Conservation (phyloP, 192 early-diverging fungal species). For the Funneliformis mosseae region DNA sequence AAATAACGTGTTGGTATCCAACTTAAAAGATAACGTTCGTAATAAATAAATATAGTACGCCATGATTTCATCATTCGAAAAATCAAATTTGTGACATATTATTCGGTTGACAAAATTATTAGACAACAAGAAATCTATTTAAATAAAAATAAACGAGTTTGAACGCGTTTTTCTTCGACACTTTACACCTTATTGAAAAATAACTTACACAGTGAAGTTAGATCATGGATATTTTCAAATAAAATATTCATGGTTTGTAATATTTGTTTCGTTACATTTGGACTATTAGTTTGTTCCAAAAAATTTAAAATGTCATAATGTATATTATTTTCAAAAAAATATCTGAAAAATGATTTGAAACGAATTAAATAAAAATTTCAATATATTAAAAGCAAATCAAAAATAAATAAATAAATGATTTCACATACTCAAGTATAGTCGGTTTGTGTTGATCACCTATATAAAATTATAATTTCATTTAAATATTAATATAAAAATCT, state of each 20-base stretch:
- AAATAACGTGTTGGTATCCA: conserved; percentile 61
- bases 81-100: conserved; percentile 58
- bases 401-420: not conserved
- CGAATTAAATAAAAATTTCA: not conserved
- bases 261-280: conserved; percentile 44
- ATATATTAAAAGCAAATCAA: not conserved
- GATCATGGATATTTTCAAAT: conserved; percentile 52
- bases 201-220: conserved; percentile 48
- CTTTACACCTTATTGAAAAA: not conserved
- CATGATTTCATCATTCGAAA: conserved; percentile 69
- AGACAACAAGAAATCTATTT: conserved; percentile 63
- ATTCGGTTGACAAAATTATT: conserved; percentile 77
- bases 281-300: conserved; percentile 35
- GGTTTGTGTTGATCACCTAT: conserved; percentile 19
- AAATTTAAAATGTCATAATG: conserved; percentile 44
- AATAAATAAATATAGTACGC: conserved; percentile 71
- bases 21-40: conserved; percentile 68
- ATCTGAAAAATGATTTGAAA: conserved; percentile 21
- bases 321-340: conserved; percentile 46
- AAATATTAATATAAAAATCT: not conserved
- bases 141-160: not conserved
- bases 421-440: conserved; percentile 13
- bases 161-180: not conserved
- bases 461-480: not conserved
- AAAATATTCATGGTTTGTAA: conserved; percentile 60